Conservation (phyloP, 2,329 filamentous ascomycete genomes). For the Fusarium paranaense region DNA sequence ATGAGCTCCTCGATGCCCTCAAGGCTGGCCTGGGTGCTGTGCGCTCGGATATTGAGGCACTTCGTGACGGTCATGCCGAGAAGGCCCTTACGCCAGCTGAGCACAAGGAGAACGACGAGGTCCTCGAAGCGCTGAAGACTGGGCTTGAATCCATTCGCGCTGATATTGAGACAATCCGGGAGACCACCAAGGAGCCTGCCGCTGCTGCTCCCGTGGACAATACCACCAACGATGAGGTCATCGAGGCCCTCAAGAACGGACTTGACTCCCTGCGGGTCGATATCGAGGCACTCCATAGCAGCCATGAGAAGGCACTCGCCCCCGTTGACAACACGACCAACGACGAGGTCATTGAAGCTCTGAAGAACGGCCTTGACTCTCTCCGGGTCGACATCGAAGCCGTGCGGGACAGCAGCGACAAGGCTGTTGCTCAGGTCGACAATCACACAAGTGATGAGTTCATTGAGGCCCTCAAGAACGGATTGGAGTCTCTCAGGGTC, state of each 20-base stretch:
- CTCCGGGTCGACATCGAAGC: constrained; percentile 39
- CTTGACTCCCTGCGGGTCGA: constrained; percentile 77
- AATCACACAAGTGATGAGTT: constrained; percentile 35
- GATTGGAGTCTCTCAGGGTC: constrained; percentile 30
- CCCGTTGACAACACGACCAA: constrained; percentile 31
- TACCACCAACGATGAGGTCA: constrained; percentile 82
- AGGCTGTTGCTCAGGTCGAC: constrained; percentile 27
- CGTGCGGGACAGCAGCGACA: constrained; percentile 71
- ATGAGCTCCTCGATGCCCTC: constrained; percentile 89
- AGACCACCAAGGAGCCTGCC: constrained; percentile 55
- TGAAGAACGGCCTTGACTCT: constrained; percentile 39
- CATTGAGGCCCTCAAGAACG: constrained; percentile 34
- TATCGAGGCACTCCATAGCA: constrained; percentile 76
- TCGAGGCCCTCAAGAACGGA: constrained; percentile 82
- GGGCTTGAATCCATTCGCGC: constrained; percentile 38
- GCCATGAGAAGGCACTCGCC: constrained; percentile 58
- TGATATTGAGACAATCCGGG: constrained; percentile 56
- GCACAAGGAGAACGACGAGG: constrained; percentile 79
- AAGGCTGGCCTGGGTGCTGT: constrained; percentile 83
- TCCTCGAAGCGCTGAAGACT: constrained; percentile 72
- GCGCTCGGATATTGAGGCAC: constrained; percentile 79
- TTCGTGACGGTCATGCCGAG: constrained; percentile 68
- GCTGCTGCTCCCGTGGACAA: constrained; percentile 70
- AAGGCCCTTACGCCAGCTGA: constrained; percentile 53
- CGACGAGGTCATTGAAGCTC: constrained; percentile 36